Evolutionary conservation across 805 yeast species (phyloP).

Genomic region (Pichia sporocuriosa): DNA sequence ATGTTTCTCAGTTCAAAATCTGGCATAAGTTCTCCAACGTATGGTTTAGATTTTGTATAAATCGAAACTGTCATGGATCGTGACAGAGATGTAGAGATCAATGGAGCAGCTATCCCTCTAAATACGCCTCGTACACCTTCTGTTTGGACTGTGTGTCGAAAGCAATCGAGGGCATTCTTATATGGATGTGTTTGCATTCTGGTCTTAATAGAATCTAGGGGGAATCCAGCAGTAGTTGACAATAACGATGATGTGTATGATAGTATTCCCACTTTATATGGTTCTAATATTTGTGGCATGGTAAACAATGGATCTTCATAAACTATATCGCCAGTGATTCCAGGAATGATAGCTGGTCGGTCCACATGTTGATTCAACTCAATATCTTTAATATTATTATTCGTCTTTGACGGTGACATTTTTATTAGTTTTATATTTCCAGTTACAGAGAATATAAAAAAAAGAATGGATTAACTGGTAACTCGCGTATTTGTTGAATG

Average conservation of each 20-base stretch:
- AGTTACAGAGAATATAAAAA: too few relatives aligned
- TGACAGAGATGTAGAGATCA: constrained; percentile 57
- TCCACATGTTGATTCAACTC: background rate
- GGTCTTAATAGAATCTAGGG: constrained; percentile 81
- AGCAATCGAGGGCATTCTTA: constrained; percentile 50
- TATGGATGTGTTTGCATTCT: constrained; percentile 76
- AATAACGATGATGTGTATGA: constrained; percentile 60
- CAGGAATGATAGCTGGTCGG: constrained; percentile 30
- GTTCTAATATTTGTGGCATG: constrained; percentile 42
- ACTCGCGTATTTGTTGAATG: too few relatives aligned
- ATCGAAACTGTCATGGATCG: constrained; percentile 61
- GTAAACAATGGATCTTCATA: constrained; percentile 38
- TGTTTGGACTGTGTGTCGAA: constrained; percentile 41
- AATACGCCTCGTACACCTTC: constrained; percentile 72
- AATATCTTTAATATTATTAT: too few relatives aligned
- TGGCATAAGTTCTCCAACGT: constrained; percentile 15
- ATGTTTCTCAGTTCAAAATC: background rate
- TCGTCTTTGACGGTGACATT: too few relatives aligned
- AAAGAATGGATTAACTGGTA: too few relatives aligned
- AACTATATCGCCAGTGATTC: constrained; percentile 51
- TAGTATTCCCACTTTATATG: constrained; percentile 50
- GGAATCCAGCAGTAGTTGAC: constrained; percentile 71
- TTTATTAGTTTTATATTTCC: too few relatives aligned
- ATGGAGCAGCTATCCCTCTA: constrained; percentile 71
- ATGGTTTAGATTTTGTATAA: constrained; percentile 50